Conservation (phyloP, 805 yeast species). For the Maudiozyma saulgeensis region DNA sequence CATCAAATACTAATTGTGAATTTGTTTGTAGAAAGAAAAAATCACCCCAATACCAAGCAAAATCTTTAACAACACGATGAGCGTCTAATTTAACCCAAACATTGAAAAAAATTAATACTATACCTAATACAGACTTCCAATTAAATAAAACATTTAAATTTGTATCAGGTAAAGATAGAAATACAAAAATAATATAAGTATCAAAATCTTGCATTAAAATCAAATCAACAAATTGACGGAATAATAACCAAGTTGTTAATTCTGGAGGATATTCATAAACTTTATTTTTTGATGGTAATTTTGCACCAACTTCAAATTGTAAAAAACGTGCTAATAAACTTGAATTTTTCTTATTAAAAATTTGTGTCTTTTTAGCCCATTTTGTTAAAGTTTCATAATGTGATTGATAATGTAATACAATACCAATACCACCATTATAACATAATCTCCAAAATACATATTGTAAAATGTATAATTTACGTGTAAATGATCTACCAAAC, state of each 20-base stretch:
- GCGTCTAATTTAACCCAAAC: constrained; percentile 83
- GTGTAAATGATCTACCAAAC: constrained; percentile 14
- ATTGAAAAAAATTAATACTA: constrained; percentile 55
- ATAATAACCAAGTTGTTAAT: constrained; percentile 74
- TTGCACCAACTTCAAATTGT: constrained; percentile 36
- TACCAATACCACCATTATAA: constrained; percentile 76
- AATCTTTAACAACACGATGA: constrained; percentile 79
- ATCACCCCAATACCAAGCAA: constrained; percentile 95
- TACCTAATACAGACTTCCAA: constrained; percentile 51
- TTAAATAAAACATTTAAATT: constrained; percentile 29
- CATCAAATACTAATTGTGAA: constrained; percentile 67
- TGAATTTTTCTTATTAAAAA: constrained; percentile 34
- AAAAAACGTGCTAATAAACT: constrained; percentile 33
- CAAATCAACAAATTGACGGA: constrained; percentile 70
- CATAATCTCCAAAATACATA: constrained; percentile 68
- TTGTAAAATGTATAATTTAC: constrained; percentile 38
- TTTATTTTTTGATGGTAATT: constrained; percentile 10
- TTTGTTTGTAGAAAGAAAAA: constrained; percentile 72
- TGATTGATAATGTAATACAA: constrained; percentile 56
- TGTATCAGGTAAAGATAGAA: constrained; percentile 37
- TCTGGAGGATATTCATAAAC: constrained; percentile 51
- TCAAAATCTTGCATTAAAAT: constrained; percentile 79
- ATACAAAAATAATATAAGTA: constrained; percentile 58
- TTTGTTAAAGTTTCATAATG: constrained; percentile 43
- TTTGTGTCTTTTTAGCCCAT: constrained; percentile 37